Conservation (phyloP, 257 asterid genomes). For the Avicennia marina region DNA sequence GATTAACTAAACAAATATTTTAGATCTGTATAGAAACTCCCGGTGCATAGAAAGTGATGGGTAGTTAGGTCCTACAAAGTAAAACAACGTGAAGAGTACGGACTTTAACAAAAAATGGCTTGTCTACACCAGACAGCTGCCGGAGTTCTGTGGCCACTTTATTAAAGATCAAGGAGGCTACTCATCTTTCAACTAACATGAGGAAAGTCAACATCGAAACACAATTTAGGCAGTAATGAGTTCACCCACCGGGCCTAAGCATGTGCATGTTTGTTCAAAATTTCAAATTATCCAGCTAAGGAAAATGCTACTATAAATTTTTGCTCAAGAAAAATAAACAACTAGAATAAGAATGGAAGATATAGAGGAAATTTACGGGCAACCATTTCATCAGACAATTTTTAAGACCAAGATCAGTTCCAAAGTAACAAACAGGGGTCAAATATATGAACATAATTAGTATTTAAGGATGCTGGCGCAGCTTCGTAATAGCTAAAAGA, state of each 20-base stretch:
- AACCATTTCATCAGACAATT: background rate
- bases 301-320: background rate
- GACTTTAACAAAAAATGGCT: constrained; percentile 21
- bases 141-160: background rate
- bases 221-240: constrained; percentile 10
- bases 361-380: background rate
- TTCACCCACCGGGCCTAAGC: constrained; percentile 14
- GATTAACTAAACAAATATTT: background rate
- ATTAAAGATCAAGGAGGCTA: constrained; percentile 14
- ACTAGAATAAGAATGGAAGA: background rate
- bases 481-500: background rate
- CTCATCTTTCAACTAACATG: constrained; percentile 4
- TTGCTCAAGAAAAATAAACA: background rate
- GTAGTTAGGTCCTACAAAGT: constrained; percentile 17
- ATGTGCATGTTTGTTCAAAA: no score
- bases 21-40: constrained; percentile 1
- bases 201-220: background rate
- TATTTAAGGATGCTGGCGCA: no score
- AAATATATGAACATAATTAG: background rate
- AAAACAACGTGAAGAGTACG: constrained; percentile 14
- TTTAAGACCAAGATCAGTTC: background rate
- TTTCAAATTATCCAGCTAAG: background rate
- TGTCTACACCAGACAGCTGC: constrained; percentile 27
- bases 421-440: background rate
- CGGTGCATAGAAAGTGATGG: constrained; percentile 22